Base-by-base conservation (phyloP, 805 yeast genomes). In the Candida succiphila region DNA sequence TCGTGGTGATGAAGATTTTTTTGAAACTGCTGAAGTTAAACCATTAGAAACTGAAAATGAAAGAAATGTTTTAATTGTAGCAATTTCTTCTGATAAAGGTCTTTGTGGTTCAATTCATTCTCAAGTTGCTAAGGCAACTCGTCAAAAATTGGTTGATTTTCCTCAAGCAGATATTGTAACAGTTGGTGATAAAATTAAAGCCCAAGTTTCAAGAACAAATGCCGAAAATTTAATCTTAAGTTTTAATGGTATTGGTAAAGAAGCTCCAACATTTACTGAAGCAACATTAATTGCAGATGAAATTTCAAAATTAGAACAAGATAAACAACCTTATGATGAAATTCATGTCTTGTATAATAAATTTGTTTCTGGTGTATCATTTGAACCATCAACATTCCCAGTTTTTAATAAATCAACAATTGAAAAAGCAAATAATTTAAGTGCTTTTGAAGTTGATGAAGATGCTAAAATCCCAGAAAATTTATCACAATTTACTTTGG, bases 101-200 rank as follows among this genome's bases (percentile, higher is more conserved):
- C 75, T 92, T 53, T 92, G 98, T 75, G 98, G 98, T 52, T 88
- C 97, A 31, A 86, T 92, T 57, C 98, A 92, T 70, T 77, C 98
- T 34, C 95, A 85, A 67, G 67, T 89, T 51, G 82, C 96, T 50
- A 87, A 89, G 67, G 76, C 82, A 42, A 82, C 95, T 41, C 85
- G 94, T 67, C 56, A 48, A 43, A 75, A 77, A 65, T 55, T 78
- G 37, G 66, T 53, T 23, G 81, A 72, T 51, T 60, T 70, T 51
- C 75, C 83, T 46, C 72, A 72, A 42, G 75, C 80, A 40, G 95
- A 86, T 52, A 56, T 92, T 42, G 88, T 86, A 39, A 70, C 95
- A 45, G 65, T 92, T 56, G 98, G 98, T 67, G 98, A 92, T 65
- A 92, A 92, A 69, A 75, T 80, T 57, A 89, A 80, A 72, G 72